Base-by-base conservation (phyloP, 2,329 filamentous ascomycete genomes). In the Pseudopyrenochaeta lycopersici region DNA sequence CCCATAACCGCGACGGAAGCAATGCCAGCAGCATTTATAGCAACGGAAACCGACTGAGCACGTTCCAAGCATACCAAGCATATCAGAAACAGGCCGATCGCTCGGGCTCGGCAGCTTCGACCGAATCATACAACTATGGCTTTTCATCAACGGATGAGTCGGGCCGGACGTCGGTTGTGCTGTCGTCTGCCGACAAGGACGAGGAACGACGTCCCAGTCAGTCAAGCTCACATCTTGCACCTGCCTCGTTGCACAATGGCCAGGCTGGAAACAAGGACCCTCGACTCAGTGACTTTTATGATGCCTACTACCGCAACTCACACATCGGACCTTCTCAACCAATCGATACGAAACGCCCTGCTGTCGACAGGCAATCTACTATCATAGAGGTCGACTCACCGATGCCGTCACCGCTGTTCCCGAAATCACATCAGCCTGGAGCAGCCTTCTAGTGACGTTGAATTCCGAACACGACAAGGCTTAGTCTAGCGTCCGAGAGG, bases 271-370 rank as follows among this genome's bases (percentile, higher is more conserved):
- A 50, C 31, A 58, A 60, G n/a, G 66, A 70, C 33, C 47, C 64
- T 2, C 67, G 71, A 15, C 61, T 76, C 41, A 75, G 72, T 60
- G 74, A 77, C n/a, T 74, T 77, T 58, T 76, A 74, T 64, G 74
- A 76, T 18, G 69, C 72, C 0, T 77, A 77, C 58, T 77, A 74
- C 56, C 69, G 73, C 17, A 60, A 70, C 17, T 74, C 72, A 20
- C 62, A 66, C 27, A 43, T 64, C 6, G 54, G 47, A 11, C 20
- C 48, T 15, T 44, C 54, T 15, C 46, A 51, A 31, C 21, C 50
- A 3, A 40, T 63, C 14, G 60, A 55, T 7, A 43, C 52, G 7
- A 62, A 62, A 35, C 56, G 58, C 11, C 30, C 56, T 7, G 55
- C 63, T 4, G 23, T 27, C 3, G 62, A 66, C 14, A 54, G 64